Evolutionary conservation across 257 asterid genomes (phyloP).

Genomic region (Forsythia suspensa): DNA sequence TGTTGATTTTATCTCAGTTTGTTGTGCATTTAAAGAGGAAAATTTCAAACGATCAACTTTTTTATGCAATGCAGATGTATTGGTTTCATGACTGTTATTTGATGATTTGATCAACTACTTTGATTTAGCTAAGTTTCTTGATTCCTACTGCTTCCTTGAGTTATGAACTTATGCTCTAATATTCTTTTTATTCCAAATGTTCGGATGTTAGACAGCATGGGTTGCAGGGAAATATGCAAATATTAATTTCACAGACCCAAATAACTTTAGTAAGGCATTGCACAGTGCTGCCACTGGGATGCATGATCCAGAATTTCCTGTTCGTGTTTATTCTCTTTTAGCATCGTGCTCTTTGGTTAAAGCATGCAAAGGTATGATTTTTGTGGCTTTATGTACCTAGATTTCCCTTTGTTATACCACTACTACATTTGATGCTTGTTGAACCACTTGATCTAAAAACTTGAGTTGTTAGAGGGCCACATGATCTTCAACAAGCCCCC

Average conservation of each 20-base stretch:
- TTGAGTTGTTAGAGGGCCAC: no score
- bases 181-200: slow-evolving; percentile 15
- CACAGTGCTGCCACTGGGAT: slow-evolving; percentile 89
- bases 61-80: not conserved
- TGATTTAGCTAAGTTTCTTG: not conserved
- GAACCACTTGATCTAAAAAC: no score
- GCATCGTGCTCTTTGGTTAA: slow-evolving; percentile 90
- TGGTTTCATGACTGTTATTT: not conserved
- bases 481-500: no score
- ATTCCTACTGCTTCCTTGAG: not conserved
- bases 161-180: slow-evolving; percentile 15
- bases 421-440: no score
- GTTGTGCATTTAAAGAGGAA: not conserved
- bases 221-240: slow-evolving; percentile 99
- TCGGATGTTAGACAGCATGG: slow-evolving; percentile 84
- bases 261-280: slow-evolving; percentile 81
- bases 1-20: not conserved
- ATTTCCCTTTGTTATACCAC: no score
- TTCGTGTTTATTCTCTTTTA: slow-evolving; percentile 95
- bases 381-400: no score
- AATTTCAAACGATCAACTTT: not conserved
- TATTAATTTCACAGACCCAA: slow-evolving; percentile 71
- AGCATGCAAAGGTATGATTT: slow-evolving; percentile 74
- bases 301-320: slow-evolving; percentile 98
- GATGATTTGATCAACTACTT: not conserved